These are phyloP conservation scores for Ophiocordyceps robertsii DNA, from an alignment of 2,329 filamentous ascomycete species.

Conservation along the genomic window DNA sequence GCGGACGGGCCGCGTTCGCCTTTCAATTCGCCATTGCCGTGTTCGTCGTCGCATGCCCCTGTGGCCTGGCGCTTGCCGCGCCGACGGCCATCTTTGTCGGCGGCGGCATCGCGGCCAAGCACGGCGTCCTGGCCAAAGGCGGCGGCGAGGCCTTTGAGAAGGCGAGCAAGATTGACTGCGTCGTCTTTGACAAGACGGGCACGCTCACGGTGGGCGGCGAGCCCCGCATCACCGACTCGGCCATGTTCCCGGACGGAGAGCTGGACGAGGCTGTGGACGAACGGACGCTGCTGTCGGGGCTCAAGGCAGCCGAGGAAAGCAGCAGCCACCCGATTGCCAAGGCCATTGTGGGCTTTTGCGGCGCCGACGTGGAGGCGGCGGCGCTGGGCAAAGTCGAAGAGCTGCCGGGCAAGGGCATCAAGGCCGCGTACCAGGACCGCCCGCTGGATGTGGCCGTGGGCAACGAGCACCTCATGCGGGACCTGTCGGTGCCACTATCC, in stretches of 20 bases:
- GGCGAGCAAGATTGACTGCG: constrained; percentile 61
- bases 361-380: constrained; percentile 15
- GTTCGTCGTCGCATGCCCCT: constrained; percentile 78
- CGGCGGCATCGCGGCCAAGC: constrained; percentile 62
- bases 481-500: constrained; percentile 28
- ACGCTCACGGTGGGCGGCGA: constrained; percentile 65
- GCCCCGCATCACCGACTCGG: constrained; percentile 49
- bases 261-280: constrained; percentile 9
- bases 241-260: constrained; percentile 21
- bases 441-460: constrained; percentile 48
- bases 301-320: constrained; percentile 52
- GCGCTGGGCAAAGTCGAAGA: constrained; percentile 42
- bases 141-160: constrained; percentile 80
- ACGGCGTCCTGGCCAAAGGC: constrained; percentile 72
- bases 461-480: constrained; percentile 56
- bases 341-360: constrained; percentile 53
- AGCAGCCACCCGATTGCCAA: constrained; percentile 65
- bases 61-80: constrained; percentile 71
- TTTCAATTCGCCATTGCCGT: constrained; percentile 76
- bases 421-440: constrained; percentile 32
- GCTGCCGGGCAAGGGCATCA: constrained; percentile 58
- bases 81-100: constrained; percentile 79
- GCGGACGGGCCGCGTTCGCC: constrained; percentile 61
- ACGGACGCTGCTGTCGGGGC: constrained; percentile 32
- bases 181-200: constrained; percentile 84